Evolutionary conservation across 2,329 filamentous ascomycete genomes (phyloP), one percentile per base, ranked within the genome.

Genomic region (Corinectria fuckeliana): DNA sequence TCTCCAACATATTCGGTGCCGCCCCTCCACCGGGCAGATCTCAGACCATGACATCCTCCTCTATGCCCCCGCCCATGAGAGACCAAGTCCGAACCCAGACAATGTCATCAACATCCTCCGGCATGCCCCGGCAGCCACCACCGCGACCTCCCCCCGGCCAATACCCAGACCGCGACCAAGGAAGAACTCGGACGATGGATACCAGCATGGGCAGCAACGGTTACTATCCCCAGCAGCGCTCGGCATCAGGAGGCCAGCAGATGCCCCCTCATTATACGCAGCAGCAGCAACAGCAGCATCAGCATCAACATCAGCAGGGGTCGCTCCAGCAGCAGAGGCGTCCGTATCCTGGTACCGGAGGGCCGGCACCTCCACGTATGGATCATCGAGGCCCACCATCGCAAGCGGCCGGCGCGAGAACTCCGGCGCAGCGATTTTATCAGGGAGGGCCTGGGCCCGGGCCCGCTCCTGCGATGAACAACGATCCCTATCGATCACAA

Each of bases 1-100:
- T 96, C 77, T 92, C 91, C 67, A 94, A 94, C 79, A 98, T 98
- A 74, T 99, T 98, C 75, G 95, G 94, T 69, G 88, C 88, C 65
- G 85, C 91, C 65, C 93, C 92, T 65, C 92, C 92, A 45, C 87
- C 91, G 44, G 94, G 94, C 58, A 90, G 95, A 75, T 96, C 93
- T 58, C 93, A 97, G 73, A 97, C 94, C 23, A 97, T 98, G 93
- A 95, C 89, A 64, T 93, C 91, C 56, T 89, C 92, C 65, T 84
- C 89, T 39, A 72, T 78, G 59, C 86, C 85, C 56, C 78, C 81
- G 48, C 76, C 80, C 69, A 80, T 81, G 74, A 79, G 78, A 70
- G 71, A 81, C 54, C 79, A 80, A 50, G 91, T 91, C 68, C 87
- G 93, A 69, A 92, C 92, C 47, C 89, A 92, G 66, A 96, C 92